Conservation (phyloP, 345 rosid species). For the Trapa bicornis region DNA sequence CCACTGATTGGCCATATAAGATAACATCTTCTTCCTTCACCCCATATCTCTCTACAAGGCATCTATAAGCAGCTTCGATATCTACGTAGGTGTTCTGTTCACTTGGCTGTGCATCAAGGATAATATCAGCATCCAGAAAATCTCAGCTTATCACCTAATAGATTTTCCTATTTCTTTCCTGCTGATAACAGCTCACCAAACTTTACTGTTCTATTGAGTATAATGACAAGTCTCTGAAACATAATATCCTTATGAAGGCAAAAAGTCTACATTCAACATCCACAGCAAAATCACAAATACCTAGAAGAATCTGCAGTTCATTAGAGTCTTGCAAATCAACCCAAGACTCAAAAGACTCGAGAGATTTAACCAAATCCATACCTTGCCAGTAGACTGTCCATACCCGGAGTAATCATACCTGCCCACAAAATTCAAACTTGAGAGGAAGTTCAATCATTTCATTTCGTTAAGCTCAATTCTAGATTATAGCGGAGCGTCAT, state of each 20-base stretch:
- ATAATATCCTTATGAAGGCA: not conserved
- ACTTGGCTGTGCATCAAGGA: constrained; percentile 44
- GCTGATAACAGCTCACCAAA: not conserved
- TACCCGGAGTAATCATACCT: constrained; percentile 96
- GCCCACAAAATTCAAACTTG: constrained; percentile 3
- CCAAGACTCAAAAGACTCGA: not conserved
- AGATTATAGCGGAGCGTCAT: not conserved
- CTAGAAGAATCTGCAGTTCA: not conserved
- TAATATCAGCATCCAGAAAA: constrained; percentile 1
- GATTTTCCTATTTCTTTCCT: too few species aligned
- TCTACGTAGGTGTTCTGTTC: constrained; percentile 84
- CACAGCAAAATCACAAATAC: not conserved
- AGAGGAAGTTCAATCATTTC: not conserved
- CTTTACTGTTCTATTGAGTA: constrained; percentile 4
- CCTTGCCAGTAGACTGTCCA: constrained; percentile 84
- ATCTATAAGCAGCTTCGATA: constrained; percentile 79
- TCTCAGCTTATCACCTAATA: not conserved
- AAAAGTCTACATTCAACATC: not conserved
- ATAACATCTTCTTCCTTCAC: constrained; percentile 73
- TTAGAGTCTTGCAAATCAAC: not conserved
- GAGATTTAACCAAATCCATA: constrained; percentile 12
- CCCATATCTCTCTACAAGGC: constrained; percentile 63
- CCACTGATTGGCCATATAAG: constrained; percentile 88
- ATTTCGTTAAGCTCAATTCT: not conserved
- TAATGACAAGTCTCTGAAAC: not conserved